Conservation (phyloP, 108 stramenopile genomes). For the Epipyxis sp. region DNA sequence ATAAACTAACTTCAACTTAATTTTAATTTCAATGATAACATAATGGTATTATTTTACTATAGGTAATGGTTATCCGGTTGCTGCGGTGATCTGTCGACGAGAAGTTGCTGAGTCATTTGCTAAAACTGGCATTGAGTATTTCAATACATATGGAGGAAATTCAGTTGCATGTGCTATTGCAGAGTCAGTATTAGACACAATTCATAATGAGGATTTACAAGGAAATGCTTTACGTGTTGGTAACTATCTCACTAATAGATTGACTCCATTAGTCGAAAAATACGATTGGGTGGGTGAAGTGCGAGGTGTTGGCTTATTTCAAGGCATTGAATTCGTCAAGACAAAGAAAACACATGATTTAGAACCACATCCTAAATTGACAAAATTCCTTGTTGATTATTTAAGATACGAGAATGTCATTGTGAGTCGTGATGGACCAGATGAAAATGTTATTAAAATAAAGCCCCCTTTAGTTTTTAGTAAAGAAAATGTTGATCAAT, state of each 20-base stretch:
- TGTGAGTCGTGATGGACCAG: slow-evolving; percentile 77
- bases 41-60: too few relatives aligned
- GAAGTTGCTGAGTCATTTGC: slow-evolving; percentile 76
- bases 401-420: slow-evolving; percentile 61
- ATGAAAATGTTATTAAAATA: slow-evolving; percentile 82
- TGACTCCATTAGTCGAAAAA: slow-evolving; percentile 52
- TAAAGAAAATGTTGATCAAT: slow-evolving; percentile 63
- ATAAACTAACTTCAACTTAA: too few relatives aligned
- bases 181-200: slow-evolving; percentile 56
- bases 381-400: slow-evolving; percentile 12
- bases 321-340: slow-evolving; percentile 81
- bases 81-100: slow-evolving; percentile 75
- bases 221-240: slow-evolving; percentile 71
- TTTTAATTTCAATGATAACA: too few relatives aligned
- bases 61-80: slow-evolving; percentile 92
- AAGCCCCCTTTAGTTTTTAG: slow-evolving; percentile 92
- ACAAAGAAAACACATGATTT: slow-evolving; percentile 58
- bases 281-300: slow-evolving; percentile 75
- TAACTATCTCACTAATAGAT: slow-evolving; percentile 56
- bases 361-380: slow-evolving; percentile 66
- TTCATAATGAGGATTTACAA: slow-evolving; percentile 71
- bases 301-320: slow-evolving; percentile 83
- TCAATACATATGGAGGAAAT: slow-evolving; percentile 93
- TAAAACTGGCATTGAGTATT: slow-evolving; percentile 79
- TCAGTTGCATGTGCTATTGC: slow-evolving; percentile 71